Conservation (phyloP, 2,329 filamentous ascomycete species). For the Fusarium napiforme region DNA sequence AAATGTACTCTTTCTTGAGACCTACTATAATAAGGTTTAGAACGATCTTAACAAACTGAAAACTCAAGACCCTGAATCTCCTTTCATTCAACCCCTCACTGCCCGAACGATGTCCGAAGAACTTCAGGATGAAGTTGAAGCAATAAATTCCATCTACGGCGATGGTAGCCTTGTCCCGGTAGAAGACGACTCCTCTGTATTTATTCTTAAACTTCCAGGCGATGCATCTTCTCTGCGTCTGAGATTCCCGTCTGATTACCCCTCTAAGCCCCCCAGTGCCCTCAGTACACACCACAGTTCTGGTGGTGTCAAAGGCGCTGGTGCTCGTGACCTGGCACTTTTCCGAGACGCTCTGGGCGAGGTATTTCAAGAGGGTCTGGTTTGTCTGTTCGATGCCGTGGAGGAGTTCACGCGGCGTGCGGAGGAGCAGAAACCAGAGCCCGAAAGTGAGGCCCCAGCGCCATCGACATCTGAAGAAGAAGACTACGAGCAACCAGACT, state of each 20-base stretch:
- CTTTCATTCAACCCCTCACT: constrained; percentile 14
- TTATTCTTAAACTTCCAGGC: constrained; percentile 75
- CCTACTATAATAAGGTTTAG: neutral
- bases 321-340: constrained; percentile 74
- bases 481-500: constrained; percentile 24
- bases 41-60: neutral
- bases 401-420: constrained; percentile 71
- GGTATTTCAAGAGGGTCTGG: constrained; percentile 78
- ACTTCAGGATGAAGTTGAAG: constrained; percentile 79
- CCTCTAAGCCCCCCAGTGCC: constrained; percentile 76
- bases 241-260: constrained; percentile 79
- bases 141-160: constrained; percentile 87
- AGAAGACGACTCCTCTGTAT: constrained; percentile 52
- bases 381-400: constrained; percentile 92
- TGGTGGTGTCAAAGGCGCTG: constrained; percentile 77
- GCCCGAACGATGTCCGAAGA: constrained; percentile 63
- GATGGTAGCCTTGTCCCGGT: constrained; percentile 67
- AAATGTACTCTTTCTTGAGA: neutral
- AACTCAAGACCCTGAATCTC: neutral
- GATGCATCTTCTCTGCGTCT: constrained; percentile 69
- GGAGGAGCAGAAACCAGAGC: constrained; percentile 48
- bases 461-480: constrained; percentile 13
- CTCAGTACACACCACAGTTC: constrained; percentile 84
- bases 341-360: constrained; percentile 73
- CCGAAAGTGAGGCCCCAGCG: constrained; percentile 42